Conservation (phyloP, 2,329 filamentous ascomycete species). For the Ilyonectria mors-panacis region DNA sequence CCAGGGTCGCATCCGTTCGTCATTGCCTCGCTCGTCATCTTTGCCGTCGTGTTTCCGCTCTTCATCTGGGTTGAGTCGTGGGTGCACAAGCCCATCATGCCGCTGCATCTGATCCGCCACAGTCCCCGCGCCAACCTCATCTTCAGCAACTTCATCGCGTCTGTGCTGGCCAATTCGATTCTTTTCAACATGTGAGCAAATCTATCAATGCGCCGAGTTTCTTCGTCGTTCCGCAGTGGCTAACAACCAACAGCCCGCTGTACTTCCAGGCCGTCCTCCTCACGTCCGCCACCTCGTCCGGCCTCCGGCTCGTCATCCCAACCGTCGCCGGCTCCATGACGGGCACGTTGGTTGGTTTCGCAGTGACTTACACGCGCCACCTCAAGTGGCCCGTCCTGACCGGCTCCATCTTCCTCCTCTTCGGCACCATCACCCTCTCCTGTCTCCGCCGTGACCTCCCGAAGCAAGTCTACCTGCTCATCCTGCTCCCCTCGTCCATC, state of each 20-base stretch:
- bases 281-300: conserved; percentile 78
- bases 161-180: conserved; percentile 68
- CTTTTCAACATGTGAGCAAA: conserved; percentile 69
- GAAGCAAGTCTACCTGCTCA: conserved; percentile 67
- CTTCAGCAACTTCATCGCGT: conserved; percentile 67
- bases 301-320: conserved; percentile 78
- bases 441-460: conserved; percentile 67
- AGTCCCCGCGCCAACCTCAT: conserved; percentile 71
- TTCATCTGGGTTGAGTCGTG: conserved; percentile 68
- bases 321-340: conserved; percentile 68
- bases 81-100: conserved; percentile 72
- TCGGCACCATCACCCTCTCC: conserved; percentile 66
- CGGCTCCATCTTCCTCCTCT: conserved; percentile 64
- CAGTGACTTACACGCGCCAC: conserved; percentile 71
- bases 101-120: conserved; percentile 65
- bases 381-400: conserved; percentile 72
- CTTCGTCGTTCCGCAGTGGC: not conserved
- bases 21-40: conserved; percentile 65
- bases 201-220: not conserved
- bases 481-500: conserved; percentile 69
- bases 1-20: conserved; percentile 72
- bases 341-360: conserved; percentile 72
- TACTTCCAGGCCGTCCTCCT: conserved; percentile 84
- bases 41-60: conserved; percentile 62
- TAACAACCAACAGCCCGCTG: conserved; percentile 66